Base-by-base conservation (phyloP, 805 yeast genomes). In the Metschnikowia drakensbergensis region DNA sequence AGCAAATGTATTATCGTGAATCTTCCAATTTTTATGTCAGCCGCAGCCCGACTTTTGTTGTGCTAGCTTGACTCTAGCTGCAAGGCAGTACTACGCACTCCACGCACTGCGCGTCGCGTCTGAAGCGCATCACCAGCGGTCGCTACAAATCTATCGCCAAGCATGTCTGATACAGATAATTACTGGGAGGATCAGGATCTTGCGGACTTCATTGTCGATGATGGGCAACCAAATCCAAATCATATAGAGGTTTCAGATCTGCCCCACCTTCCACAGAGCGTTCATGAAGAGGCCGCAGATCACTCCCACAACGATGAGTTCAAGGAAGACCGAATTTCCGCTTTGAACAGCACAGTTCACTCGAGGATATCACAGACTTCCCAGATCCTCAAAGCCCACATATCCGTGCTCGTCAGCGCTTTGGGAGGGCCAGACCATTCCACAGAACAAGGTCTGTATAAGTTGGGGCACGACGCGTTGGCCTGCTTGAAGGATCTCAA, bases 401-500 rank as follows among this genome's bases (percentile, higher is more conserved):
- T 92, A 30, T 79, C 91, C 10, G 81, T 88, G 37, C 74, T 91
- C 35, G 88, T 90, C 3, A 81, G 96, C 3, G 96, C 98, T 0
- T 74, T 92, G 2, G 99, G 99, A 46, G 98, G 97, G 1, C 79
- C 84, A 0, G 97, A 91, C 65, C 80, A 84, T 42, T 67, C 84
- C 1, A 71, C 84, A 0, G 63, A 66, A 1, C 75, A 77, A 3
- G 74, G 77, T 0, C 81, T 82, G 0, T 94, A 94, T 60, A 81
- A 80, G 51, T 75, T 91, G 3, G 98, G 98, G 8, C 89, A 85
- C 50, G 97, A 92, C 60, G 95, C 96, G 2, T 64, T 80, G 47
- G 90, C 90, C 0, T 89, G 97, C 66, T 67, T 94, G 30, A 84
- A 86, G 57, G 99, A 94, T 66, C 66, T 94, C 52, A 89, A 88